phyloP scores from a whole-genome alignment of 139 green algal genomes.

The Auxenochlorella pyrenoidosa region DNA sequence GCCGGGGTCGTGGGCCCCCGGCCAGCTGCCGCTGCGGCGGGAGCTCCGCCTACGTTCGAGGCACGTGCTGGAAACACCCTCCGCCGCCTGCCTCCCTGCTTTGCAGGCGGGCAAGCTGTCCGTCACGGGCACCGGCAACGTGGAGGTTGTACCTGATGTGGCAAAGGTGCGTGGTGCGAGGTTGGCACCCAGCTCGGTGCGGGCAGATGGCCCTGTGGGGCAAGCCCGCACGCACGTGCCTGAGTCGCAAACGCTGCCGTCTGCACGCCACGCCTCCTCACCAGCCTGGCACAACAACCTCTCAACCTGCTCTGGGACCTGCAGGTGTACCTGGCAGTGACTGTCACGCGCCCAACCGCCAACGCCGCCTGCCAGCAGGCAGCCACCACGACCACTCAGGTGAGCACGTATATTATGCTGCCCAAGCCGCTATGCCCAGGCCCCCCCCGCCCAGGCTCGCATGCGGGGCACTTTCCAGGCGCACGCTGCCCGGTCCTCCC shows the following conservation, averaged over 20 bases:
- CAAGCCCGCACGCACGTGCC: no score
- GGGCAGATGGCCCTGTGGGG: no score
- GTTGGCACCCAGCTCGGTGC: not conserved
- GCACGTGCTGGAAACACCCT: not conserved
- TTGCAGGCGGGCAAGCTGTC: slow-evolving; percentile 13
- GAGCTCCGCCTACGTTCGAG: not conserved
- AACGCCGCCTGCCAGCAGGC: slow-evolving; percentile 4
- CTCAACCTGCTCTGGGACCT: not conserved
- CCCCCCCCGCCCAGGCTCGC: no score
- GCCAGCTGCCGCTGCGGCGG: not conserved
- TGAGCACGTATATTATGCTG: not conserved
- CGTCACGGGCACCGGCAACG: slow-evolving; percentile 1
- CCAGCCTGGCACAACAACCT: not conserved
- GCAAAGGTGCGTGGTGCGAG: not conserved
- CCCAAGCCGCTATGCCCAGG: no score
- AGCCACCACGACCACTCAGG: not conserved
- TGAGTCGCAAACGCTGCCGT: no score
- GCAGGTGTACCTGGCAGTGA: not conserved
- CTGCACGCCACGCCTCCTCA: no score
- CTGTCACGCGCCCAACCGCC: not conserved
- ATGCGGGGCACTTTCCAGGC: no score
- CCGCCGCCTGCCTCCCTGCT: not conserved
- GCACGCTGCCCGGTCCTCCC: no score
- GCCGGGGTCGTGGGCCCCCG: no score
- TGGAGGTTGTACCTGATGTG: not conserved